Conservation (phyloP, 805 yeast species). For the Wickerhamomyces bovis region DNA sequence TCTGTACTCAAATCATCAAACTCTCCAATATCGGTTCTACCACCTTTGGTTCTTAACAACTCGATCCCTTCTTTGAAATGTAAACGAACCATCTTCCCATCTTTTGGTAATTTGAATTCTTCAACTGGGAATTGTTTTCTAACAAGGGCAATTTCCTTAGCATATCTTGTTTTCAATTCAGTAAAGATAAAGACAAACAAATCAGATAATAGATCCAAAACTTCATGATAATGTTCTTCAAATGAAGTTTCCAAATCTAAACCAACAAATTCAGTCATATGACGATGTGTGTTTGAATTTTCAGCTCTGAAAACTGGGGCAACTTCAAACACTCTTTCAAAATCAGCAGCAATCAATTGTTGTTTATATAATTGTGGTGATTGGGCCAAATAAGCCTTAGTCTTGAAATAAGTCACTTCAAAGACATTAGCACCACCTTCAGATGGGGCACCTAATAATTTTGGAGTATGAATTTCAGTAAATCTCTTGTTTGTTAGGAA, state of each 20-base stretch:
- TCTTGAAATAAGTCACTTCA: slow-evolving; percentile 88
- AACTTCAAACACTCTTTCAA: slow-evolving; percentile 91
- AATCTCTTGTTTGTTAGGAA: slow-evolving; percentile 63
- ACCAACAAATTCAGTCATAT: slow-evolving; percentile 97
- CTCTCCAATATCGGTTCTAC: slow-evolving; percentile 65
- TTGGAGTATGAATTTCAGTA: slow-evolving; percentile 94
- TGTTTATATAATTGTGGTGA: slow-evolving; percentile 98
- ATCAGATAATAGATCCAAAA: slow-evolving; percentile 53
- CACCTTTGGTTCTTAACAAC: slow-evolving; percentile 82
- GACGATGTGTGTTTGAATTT: slow-evolving; percentile 98
- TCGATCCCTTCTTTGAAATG: slow-evolving; percentile 88
- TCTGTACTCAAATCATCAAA: slow-evolving; percentile 90
- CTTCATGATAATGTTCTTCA: slow-evolving; percentile 97
- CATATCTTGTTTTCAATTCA: slow-evolving; percentile 74
- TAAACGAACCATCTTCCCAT: slow-evolving; percentile 88
- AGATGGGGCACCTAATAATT: slow-evolving; percentile 88
- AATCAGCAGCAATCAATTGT: slow-evolving; percentile 96
- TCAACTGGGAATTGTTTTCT: slow-evolving; percentile 96
- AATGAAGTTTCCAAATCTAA: slow-evolving; percentile 97
- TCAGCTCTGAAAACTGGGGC: slow-evolving; percentile 99
- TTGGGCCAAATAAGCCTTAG: slow-evolving; percentile 91
- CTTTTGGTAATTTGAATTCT: slow-evolving; percentile 90
- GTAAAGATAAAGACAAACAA: slow-evolving; percentile 85
- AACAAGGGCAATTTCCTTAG: slow-evolving; percentile 79
- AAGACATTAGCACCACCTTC: slow-evolving; percentile 98